phyloP scores from a whole-genome alignment of 2,329 filamentous ascomycete genomes.

The Albophoma yamanashiensis region DNA sequence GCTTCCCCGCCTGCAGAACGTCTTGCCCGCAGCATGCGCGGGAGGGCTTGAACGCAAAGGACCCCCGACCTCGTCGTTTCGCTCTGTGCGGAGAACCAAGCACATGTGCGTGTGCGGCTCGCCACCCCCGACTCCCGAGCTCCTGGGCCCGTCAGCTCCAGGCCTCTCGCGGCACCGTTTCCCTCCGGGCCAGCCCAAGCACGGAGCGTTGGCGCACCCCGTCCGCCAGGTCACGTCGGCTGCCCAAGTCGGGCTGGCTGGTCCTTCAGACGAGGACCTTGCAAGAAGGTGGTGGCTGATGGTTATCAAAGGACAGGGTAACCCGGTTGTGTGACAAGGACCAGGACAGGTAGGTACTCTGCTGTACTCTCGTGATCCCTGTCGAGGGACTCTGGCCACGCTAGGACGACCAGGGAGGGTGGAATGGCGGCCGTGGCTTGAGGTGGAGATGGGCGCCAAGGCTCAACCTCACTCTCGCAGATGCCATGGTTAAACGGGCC shows the following conservation, averaged over 20 bases:
- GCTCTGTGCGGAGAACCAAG: not conserved
- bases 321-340: not conserved
- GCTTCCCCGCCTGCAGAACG: not conserved
- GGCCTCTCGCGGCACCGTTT: not conserved
- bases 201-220: not conserved
- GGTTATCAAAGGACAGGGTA: not conserved
- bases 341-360: not conserved
- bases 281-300: not conserved
- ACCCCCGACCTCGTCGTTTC: not conserved
- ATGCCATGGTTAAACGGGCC: not conserved
- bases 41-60: not conserved
- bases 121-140: not conserved
- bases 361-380: not conserved
- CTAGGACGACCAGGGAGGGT: conserved; percentile 1
- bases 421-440: conserved; percentile 6
- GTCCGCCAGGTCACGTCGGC: not conserved
- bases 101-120: not conserved
- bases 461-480: conserved; percentile 1
- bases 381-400: not conserved
- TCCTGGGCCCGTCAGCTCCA: not conserved
- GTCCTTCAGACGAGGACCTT: not conserved
- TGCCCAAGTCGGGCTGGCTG: not conserved
- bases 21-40: not conserved
- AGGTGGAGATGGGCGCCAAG: conserved; percentile 7
- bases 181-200: not conserved